Conservation (phyloP, 805 yeast species). For the Candida ortonii region DNA sequence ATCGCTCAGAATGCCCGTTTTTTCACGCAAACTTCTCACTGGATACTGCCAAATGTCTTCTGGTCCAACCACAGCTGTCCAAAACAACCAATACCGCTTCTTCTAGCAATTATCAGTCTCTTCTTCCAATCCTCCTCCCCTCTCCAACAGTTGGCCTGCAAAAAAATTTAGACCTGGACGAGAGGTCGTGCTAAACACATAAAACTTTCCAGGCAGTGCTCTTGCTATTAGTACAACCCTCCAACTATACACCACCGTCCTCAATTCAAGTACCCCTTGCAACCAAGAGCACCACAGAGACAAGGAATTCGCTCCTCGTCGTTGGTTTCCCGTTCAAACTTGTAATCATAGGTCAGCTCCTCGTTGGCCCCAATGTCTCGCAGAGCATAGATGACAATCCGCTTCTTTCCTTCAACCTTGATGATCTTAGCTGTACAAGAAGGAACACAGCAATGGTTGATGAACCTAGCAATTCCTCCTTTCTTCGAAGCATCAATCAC, state of each 20-base stretch:
- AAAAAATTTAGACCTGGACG: too few relatives aligned
- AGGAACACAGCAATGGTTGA: slow-evolving; percentile 96
- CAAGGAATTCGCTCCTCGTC: slow-evolving; percentile 87
- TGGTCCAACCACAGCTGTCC: too few relatives aligned
- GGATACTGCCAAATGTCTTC: too few relatives aligned
- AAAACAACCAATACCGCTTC: too few relatives aligned
- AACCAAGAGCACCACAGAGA: slow-evolving; percentile 91
- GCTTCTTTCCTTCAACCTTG: slow-evolving; percentile 87
- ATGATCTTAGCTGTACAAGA: slow-evolving; percentile 96
- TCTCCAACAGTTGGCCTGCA: too few relatives aligned
- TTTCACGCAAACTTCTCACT: too few relatives aligned
- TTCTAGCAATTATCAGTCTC: too few relatives aligned
- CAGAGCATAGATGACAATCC: slow-evolving; percentile 92
- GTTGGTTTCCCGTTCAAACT: slow-evolving; percentile 87
- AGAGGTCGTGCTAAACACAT: too few relatives aligned
- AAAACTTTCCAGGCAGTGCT: not conserved
- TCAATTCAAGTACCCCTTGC: slow-evolving; percentile 86
- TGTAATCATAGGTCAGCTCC: slow-evolving; percentile 94
- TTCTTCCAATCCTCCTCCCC: too few relatives aligned
- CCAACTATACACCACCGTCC: too few relatives aligned
- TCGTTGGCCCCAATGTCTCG: slow-evolving; percentile 85
- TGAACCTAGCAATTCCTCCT: slow-evolving; percentile 96
- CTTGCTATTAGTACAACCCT: too few relatives aligned
- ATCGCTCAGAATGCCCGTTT: too few relatives aligned
- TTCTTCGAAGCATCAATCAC: slow-evolving; percentile 96